Percentiles rank a stretch among this genome's conserved stretches.
phyloP scores from a whole-genome alignment of 75 land plant genomes.

The Azolla pinnata region DNA sequence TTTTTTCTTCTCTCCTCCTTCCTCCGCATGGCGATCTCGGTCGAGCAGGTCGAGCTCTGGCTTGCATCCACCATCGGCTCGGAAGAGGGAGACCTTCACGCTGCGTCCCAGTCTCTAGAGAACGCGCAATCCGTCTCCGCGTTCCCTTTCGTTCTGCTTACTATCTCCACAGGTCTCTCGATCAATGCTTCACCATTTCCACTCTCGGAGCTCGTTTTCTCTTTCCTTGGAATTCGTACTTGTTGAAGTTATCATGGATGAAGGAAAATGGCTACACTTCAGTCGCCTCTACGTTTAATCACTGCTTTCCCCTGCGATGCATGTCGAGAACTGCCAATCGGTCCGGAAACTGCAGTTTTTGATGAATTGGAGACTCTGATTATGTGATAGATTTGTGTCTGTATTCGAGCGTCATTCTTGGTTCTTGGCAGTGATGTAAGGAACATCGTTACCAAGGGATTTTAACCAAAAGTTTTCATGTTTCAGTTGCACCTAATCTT shows the following conservation, averaged over 20 bases:
- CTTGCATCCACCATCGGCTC: conserved; percentile 41
- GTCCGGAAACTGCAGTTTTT: too few relatives aligned
- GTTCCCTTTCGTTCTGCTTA: conserved; percentile 48
- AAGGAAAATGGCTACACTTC: not conserved
- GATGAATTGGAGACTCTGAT: too few relatives aligned
- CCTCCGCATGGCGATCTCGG: not conserved
- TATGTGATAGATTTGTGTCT: too few relatives aligned
- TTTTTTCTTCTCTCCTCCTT: not conserved
- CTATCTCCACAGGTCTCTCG: conserved; percentile 39
- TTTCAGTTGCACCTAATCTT: too few relatives aligned
- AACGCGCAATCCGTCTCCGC: conserved; percentile 32
- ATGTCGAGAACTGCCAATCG: conserved; percentile 1
- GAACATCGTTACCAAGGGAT: too few relatives aligned
- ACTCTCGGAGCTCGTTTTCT: not conserved
- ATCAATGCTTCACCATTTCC: not conserved
- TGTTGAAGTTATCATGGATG: not conserved
- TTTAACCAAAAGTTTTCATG: too few relatives aligned
- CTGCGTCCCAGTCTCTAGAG: conserved; percentile 49
- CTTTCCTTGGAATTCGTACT: not conserved
- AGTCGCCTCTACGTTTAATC: too few relatives aligned
- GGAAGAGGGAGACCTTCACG: conserved; percentile 20
- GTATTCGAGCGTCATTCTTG: too few relatives aligned
- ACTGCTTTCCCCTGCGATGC: too few relatives aligned
- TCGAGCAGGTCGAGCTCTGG: conserved; percentile 9
- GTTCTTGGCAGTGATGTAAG: too few relatives aligned